These are phyloP conservation scores for Chenopodium formosanum DNA, from an alignment of 148 eudicot species.

Conservation along the genomic window DNA sequence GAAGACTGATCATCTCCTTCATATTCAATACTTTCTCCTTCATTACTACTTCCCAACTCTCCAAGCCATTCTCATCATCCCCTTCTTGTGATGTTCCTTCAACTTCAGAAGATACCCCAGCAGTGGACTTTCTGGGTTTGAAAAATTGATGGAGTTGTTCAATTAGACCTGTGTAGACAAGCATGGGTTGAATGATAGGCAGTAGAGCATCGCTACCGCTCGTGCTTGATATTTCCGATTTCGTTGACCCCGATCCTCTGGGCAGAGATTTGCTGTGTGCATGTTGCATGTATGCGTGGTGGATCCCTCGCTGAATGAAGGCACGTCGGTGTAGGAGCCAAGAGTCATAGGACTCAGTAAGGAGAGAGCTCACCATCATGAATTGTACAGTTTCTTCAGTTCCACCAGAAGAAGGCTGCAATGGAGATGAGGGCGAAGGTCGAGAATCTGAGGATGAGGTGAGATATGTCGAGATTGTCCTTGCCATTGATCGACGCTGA, in stretches of 20 bases:
- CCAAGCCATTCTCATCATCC: conserved; percentile 55
- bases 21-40: conserved; percentile 76
- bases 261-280: conserved; percentile 50
- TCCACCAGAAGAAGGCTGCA: conserved; percentile 50
- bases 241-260: conserved; percentile 39
- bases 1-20: conserved; percentile 81
- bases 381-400: conserved; percentile 93
- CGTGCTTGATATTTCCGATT: conserved; percentile 32
- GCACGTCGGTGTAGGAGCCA: conserved; percentile 85
- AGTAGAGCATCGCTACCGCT: conserved; percentile 48
- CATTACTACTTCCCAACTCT: conserved; percentile 87
- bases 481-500: conserved; percentile 67
- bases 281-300: conserved; percentile 95
- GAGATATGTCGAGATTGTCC: conserved; percentile 61
- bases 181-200: conserved; percentile 83
- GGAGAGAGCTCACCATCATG: conserved; percentile 97
- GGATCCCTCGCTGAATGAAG: conserved; percentile 88
- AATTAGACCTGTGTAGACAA: conserved; percentile 84
- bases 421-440: conserved; percentile 40
- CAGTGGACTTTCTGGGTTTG: conserved; percentile 54
- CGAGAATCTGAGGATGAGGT: conserved; percentile 58
- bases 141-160: conserved; percentile 89
- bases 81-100: conserved; percentile 41
- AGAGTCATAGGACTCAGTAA: conserved; percentile 82
- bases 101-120: conserved; percentile 1